Evolutionary conservation across 202 grass and related monocot genomes (phyloP), one percentile per base, ranked within the genome.

Genomic region (Saccharum hybrid): DNA sequence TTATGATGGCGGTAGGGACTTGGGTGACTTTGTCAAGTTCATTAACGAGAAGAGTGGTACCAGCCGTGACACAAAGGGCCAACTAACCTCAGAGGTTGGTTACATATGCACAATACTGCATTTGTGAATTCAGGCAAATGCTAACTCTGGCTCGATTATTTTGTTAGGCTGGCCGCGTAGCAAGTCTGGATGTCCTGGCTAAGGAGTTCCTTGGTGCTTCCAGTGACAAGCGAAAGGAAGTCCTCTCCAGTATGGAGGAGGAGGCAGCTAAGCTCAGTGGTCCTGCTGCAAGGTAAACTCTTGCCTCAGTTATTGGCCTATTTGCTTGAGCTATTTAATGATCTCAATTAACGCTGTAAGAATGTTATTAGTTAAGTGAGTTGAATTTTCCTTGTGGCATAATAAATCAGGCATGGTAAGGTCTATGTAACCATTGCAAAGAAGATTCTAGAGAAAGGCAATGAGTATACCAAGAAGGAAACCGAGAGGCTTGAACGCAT

Each of bases 401-500:
- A 48, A n/a, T 79, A 39, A 59, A 82, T 77, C 61, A 97, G 94
- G 81, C 89, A 92, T 71, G 94, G 89, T 49, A 97, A 92, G 83
- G 52, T 86, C 3, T 97, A 94, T 81, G 16, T 90, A 43, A 87
- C 87, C 52, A 86, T 76, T 7, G 83, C 91, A 33, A 97, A 97
- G 64, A 92, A 80, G 59, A 79, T 81, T 11, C 15, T 90, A 19
- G 84, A 89, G 13, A 97, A 97, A 79, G 94, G 87, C 23, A 26
- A 26, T 4, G 79, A 91, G 45, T 97, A 97, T 82, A 70, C 86
- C 14, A 89, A 90, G 72, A 97, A 90, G 49, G 94, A 97, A 91
- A 92, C 83, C 0, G 88, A 94, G 52, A 92, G 94, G 67, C 88
- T 97, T 80, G 63, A 92, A 10, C 94, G 94, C 34, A 85, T 97